phyloP scores from a whole-genome alignment of 2,329 filamentous ascomycete genomes.

The Torrubiella hemipterigena region DNA sequence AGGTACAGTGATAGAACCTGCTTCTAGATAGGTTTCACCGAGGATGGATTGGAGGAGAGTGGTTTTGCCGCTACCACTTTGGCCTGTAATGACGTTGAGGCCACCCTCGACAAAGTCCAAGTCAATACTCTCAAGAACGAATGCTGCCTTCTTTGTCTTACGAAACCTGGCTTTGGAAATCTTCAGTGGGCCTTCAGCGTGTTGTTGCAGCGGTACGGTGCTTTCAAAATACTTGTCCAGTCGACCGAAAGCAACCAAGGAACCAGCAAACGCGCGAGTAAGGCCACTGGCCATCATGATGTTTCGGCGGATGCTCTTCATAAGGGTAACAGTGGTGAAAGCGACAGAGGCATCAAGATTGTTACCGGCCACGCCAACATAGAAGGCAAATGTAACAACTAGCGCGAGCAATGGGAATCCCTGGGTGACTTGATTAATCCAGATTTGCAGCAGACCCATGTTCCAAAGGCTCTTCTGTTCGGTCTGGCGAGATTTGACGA shows the following conservation, averaged over 20 bases:
- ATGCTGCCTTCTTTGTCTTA: constrained; percentile 36
- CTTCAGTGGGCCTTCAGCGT: constrained; percentile 35
- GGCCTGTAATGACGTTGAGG: constrained; percentile 41
- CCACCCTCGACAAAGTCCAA: constrained; percentile 41
- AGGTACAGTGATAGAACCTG: constrained; percentile 33
- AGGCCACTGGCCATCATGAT: constrained; percentile 36
- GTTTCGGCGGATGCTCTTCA: constrained; percentile 40
- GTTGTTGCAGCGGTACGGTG: constrained; percentile 32
- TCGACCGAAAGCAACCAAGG: constrained; percentile 32
- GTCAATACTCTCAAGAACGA: constrained; percentile 33
- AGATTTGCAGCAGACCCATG: constrained; percentile 33
- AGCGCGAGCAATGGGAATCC: constrained; percentile 39
- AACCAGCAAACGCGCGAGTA: constrained; percentile 20
- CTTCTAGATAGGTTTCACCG: constrained; percentile 39
- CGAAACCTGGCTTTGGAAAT: constrained; percentile 35
- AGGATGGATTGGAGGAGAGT: constrained; percentile 41
- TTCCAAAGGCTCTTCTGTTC: constrained; percentile 45
- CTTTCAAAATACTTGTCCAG: constrained; percentile 42
- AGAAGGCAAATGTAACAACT: constrained; percentile 40
- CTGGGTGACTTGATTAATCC: constrained; percentile 36
- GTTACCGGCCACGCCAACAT: constrained; percentile 33
- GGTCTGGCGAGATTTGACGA: constrained; percentile 33
- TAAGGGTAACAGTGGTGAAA: constrained; percentile 42
- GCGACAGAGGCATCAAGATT: constrained; percentile 42
- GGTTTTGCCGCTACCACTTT: constrained; percentile 45